Evolutionary conservation across 2,329 filamentous ascomycete species (phyloP), one percentile per base, ranked within the genome.

Genomic region (Fusarium sp.): DNA sequence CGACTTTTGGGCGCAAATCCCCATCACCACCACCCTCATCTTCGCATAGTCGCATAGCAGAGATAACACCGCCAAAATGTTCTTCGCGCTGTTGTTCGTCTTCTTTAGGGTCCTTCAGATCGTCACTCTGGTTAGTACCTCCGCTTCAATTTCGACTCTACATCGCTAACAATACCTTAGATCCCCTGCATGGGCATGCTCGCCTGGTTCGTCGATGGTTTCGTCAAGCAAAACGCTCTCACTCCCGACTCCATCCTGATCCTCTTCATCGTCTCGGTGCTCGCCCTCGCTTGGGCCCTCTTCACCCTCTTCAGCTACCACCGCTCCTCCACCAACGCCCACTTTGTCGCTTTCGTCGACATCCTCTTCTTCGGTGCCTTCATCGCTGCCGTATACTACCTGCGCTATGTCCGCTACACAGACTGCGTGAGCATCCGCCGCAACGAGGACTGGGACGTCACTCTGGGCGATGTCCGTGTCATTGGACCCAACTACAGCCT

Each of bases 131-230:
- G 91, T 92, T 86, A 79, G 87, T 76, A 61, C n/a, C 20, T 23
- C 35, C 23, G 13, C 20, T 10, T n/a, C 30, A 11, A 27, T 23
- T 23, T 48, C 32, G 8, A 48, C n/a, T 16, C 4, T 52, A 37
- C 20, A 25, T 35, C 48, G 8, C 59, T 68, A 61, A 78, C 64
- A 34, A 67, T 54, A 58, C 43, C 8, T 16, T 74, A 92, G 91
- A 91, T 92, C 80, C 90, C 90, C 50, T 87, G 85, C 27, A 87
- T 93, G 82, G 91, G 91, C 83, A 92, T 93, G 88, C 88, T 92
- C 63, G 87, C 89, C 77, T 92, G 88, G 85, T 92, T 93, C 80
- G 88, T 93, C 74, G 82, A 92, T 82, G 86, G 87, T 75, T 92
- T 89, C 82, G 86, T 88, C 77, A 80, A 83, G 63, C 78, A 81